Evolutionary conservation across 139 green algal species (phyloP).

Genomic region (Chlamydomonas incerta): DNA sequence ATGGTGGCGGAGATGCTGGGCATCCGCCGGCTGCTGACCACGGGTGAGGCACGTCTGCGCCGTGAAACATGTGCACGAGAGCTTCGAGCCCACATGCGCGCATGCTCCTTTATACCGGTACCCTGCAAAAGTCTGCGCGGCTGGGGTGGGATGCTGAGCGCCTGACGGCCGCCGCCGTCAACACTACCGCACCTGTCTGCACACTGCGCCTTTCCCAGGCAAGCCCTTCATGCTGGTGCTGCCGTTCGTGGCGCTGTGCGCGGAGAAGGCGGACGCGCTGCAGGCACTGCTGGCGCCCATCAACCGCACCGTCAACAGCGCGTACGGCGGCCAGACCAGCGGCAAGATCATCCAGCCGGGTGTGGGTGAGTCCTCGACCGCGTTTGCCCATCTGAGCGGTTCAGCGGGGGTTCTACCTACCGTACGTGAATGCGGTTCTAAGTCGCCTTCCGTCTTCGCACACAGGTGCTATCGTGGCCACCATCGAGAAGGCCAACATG

Average conservation of each 20-base stretch:
- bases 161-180: too few species aligned
- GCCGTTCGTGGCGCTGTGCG: constrained; percentile 80
- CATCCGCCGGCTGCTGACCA: constrained; percentile 64
- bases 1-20: constrained; percentile 83
- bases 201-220: too few species aligned
- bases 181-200: too few species aligned
- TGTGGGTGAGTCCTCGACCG: neutral
- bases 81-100: too few species aligned
- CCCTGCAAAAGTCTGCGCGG: too few species aligned
- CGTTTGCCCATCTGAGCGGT: too few species aligned
- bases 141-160: too few species aligned
- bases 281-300: constrained; percentile 60
- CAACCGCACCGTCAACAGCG: constrained; percentile 49
- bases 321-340: constrained; percentile 60
- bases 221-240: constrained; percentile 73
- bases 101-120: too few species aligned
- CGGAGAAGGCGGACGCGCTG: constrained; percentile 66
- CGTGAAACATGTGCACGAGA: too few species aligned
- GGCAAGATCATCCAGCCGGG: constrained; percentile 35
- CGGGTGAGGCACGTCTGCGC: constrained; percentile 17
- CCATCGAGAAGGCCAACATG: constrained; percentile 92
- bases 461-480: constrained; percentile 80
- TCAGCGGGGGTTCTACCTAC: too few species aligned
- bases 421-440: too few species aligned
- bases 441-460: neutral